Percentiles rank a stretch among this genome's conserved stretches.
These are phyloP conservation scores for Vishniacozyma victoriae DNA, from an alignment of 768 basidiomycete species.

Conservation along the genomic window DNA sequence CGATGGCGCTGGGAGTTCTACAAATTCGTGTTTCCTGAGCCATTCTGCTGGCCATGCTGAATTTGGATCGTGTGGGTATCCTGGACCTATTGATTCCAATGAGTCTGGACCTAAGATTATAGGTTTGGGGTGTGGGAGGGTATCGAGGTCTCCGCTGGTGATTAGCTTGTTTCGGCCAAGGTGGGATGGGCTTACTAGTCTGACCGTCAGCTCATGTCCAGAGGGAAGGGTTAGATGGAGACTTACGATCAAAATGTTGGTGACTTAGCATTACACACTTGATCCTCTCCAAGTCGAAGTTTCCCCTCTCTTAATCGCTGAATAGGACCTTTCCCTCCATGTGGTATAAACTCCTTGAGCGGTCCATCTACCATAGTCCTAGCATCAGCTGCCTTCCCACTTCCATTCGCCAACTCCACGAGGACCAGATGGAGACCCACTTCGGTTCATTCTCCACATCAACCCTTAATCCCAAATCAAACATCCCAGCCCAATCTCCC, in stretches of 20 bases:
- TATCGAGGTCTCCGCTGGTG: constrained; percentile 16
- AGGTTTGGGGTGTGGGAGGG: constrained; percentile 11
- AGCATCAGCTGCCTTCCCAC: neutral
- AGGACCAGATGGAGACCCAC: constrained; percentile 9
- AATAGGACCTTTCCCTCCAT: constrained; percentile 15
- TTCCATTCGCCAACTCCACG: no score
- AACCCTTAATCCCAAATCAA: constrained; percentile 22
- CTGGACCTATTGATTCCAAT: constrained; percentile 15
- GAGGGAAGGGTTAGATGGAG: neutral
- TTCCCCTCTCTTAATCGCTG: constrained; percentile 5
- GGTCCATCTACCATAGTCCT: constrained; percentile 9
- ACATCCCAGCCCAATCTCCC: constrained; percentile 12
- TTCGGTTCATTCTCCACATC: constrained; percentile 17
- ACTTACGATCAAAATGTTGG: constrained; percentile 27
- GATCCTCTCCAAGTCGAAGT: constrained; percentile 11
- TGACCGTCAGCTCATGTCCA: neutral
- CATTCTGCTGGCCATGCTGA: constrained; percentile 16
- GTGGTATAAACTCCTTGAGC: constrained; percentile 8
- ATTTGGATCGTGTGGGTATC: constrained; percentile 16
- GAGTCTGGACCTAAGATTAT: constrained; percentile 20
- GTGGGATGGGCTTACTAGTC: neutral
- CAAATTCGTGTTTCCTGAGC: constrained; percentile 15
- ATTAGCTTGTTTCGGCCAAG: neutral
- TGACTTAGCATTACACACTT: constrained; percentile 21
- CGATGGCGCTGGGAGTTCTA: constrained; percentile 12